Evolutionary conservation across 176 grass and related monocot species (phyloP).

Genomic region (Carex myosuroides): DNA sequence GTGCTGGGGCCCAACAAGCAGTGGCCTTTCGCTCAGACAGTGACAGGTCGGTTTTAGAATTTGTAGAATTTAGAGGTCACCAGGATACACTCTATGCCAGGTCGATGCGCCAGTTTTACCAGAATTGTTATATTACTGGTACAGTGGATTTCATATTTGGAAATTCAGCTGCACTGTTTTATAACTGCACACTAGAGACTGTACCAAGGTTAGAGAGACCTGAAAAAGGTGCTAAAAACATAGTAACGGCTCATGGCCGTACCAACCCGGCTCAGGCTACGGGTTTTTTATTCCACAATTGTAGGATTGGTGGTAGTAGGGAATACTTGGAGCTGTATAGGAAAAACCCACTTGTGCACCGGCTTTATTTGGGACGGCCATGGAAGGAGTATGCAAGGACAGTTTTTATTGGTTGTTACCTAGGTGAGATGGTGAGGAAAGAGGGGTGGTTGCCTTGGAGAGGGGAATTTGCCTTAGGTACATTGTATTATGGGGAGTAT

Average conservation of each 20-base stretch:
- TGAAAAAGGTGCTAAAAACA: constrained; percentile 46
- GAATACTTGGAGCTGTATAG: constrained; percentile 41
- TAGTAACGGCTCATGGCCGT: constrained; percentile 68
- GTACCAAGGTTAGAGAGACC: constrained; percentile 45
- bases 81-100: constrained; percentile 77
- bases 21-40: constrained; percentile 71
- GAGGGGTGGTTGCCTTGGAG: constrained; percentile 81
- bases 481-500: constrained; percentile 71
- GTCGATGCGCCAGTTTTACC: constrained; percentile 72
- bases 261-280: constrained; percentile 70
- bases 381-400: constrained; percentile 86
- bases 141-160: constrained; percentile 83
- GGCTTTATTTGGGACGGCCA: constrained; percentile 68
- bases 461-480: constrained; percentile 52
- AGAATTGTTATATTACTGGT: constrained; percentile 44
- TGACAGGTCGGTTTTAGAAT: constrained; percentile 65
- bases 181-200: constrained; percentile 53
- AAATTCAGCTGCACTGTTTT: constrained; percentile 60
- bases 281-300: constrained; percentile 65
- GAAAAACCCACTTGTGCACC: constrained; percentile 39
- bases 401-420: constrained; percentile 50
- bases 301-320: constrained; percentile 40
- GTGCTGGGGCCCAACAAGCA: constrained; percentile 57
- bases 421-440: constrained; percentile 46
- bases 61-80: constrained; percentile 62